Base-by-base conservation (phyloP, 768 basidiomycete genomes). In the Vararia minispora region DNA sequence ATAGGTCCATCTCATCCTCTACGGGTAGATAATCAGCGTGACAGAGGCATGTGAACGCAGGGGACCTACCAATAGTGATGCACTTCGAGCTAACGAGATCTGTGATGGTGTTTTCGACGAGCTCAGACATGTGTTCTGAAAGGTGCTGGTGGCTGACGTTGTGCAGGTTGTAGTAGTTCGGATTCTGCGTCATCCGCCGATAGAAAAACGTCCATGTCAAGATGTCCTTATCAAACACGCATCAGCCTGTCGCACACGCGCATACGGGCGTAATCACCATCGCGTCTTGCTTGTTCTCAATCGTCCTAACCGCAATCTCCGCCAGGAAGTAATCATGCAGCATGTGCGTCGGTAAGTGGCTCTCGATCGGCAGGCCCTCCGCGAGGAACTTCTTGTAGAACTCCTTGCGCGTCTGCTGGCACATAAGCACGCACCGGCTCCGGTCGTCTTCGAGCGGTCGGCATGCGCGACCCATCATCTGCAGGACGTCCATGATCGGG, bases 401-500 rank as follows among this genome's bases (percentile, higher is more conserved):
- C 56, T 98, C 94, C 59, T 98, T 99, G 25, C 92, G 73, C 0
- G 89, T 94, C 58, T 94, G 88, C 51, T 98, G 94, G 52, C 88
- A 90, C 91, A 99, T 97, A 26, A 97, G 64, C 3, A 99, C 83
- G 52, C 94, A 98, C 11, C 90, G 83, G 49, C 88, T 91, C 42
- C 82, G 79, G 2, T 83, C 79, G 49, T 98, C 95, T 49, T 89
- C 76, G 28, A 63, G 58, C 6, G 95, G 94, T 12, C 92, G 80
- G 57, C 92, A 97, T 0, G 95, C 95, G n/a, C 80, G 76, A 29
- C 94, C 95, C 80, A 98, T 94, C 94, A 99, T 98, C 55, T 98
- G 95, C 2, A 98, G 72, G 5, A 99, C 86, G 50, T 98, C 94
- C 73, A 94, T 94, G 42, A 99, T 90, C 3, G 94, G 91, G 55